Conservation (phyloP, 495 filamentous ascomycete species). For the Aspergillus olivimuriae region DNA sequence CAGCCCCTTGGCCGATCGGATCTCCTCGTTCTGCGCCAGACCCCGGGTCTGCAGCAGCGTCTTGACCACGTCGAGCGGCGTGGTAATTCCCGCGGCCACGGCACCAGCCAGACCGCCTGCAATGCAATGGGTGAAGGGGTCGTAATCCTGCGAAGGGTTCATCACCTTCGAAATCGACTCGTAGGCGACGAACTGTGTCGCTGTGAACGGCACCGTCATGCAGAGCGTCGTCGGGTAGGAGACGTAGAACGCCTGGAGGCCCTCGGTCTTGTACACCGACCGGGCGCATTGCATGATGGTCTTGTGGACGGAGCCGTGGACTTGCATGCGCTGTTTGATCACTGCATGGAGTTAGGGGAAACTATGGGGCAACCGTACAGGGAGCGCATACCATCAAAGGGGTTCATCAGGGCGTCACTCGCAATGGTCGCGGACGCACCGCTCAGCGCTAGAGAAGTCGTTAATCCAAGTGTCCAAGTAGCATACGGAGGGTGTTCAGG, state of each 20-base stretch:
- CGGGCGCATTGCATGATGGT: conserved; percentile 78
- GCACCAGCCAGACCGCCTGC: conserved; percentile 91
- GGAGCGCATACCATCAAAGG: conserved; percentile 93
- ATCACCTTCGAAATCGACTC: conserved; percentile 91
- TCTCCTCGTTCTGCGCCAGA: conserved; percentile 68
- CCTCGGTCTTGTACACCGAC: conserved; percentile 81
- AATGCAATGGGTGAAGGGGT: conserved; percentile 85
- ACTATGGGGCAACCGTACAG: too few species aligned
- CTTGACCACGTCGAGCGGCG: conserved; percentile 96
- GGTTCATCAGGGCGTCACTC: conserved; percentile 98
- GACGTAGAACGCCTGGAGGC: conserved; percentile 89
- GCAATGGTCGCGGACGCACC: conserved; percentile 93
- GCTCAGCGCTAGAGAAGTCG: too few species aligned
- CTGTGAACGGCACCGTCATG: conserved; percentile 98
- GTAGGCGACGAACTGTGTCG: conserved; percentile 93
- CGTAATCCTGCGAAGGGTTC: conserved; percentile 79
- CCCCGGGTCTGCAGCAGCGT: conserved; percentile 92
- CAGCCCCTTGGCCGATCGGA: conserved; percentile 80
- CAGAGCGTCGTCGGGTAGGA: conserved; percentile 97
- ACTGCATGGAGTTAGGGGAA: conserved; percentile 56
- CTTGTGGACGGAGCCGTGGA: conserved; percentile 88
- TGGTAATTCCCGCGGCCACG: conserved; percentile 87
- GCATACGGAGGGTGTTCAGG: too few species aligned
- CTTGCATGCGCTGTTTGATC: conserved; percentile 99
- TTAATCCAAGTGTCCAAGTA: too few species aligned